Base-by-base conservation (phyloP, 2,329 filamentous ascomycete genomes). In the Pseudogymnoascus sp. region DNA sequence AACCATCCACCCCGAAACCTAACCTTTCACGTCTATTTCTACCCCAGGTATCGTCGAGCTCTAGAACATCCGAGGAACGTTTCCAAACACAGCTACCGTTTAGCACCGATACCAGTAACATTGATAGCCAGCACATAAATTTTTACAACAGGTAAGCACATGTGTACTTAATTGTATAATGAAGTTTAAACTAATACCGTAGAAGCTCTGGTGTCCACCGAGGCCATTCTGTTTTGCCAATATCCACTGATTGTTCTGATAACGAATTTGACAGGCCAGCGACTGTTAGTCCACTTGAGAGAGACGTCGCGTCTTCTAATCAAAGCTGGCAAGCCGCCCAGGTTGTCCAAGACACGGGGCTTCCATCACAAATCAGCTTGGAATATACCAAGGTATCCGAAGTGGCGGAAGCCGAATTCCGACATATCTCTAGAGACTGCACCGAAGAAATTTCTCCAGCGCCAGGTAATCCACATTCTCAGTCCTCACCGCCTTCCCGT, bases 71-170 rank as follows among this genome's bases (percentile, higher is more conserved):
- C 3, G 26, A 56, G 50, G 50, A 33, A 21, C 50, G 50, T 19
- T 56, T 56, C n/a, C 50, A 56, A 33, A 56, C 50, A n/a, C 50
- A 56, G 29, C 26, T 56, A n/a, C 50, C 50, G n/a, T 56, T 56
- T 5, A 33, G 50, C 29, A 56, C 50, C 6, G 50, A 56, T 56
- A 33, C 29, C 29, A 33, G 50, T 33, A 56, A 56, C 10, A 56
- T 56, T 33, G 29, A 56, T 33, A 56, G 50, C 50, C 50, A 56
- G 29, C n/a, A 56, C 19, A n/a, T 31, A 10, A 21, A 4, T 56
- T 56, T 56, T 21, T 56, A 56, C n/a, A 33, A 21, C 16, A 56
- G 47, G 47, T 53, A 16, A 53, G 47, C 26, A 53, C 13, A 19
- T 31, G 10, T 53, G 19, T 31, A 31, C 8, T 11, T 53, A 11